Evolutionary conservation across 2,329 filamentous ascomycete genomes (phyloP).

Genomic region (Anthostomella pinea): DNA sequence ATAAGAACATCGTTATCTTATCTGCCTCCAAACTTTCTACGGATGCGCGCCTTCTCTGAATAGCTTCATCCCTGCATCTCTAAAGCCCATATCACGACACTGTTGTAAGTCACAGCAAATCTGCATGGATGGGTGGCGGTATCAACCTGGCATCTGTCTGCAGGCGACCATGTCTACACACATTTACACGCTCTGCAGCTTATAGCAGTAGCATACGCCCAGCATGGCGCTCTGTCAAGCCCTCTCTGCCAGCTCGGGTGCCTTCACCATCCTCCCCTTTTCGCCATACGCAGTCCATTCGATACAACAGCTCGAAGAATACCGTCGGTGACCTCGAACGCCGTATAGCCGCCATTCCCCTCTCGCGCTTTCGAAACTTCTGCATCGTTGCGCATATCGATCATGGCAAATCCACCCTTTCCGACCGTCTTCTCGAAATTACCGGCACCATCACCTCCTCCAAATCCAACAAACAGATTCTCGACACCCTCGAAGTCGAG

Average conservation of each 20-base stretch:
- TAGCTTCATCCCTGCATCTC: constrained; percentile 8
- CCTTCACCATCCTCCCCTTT: neutral
- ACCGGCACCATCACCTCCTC: constrained; percentile 89
- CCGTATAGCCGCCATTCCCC: constrained; percentile 71
- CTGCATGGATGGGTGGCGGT: constrained; percentile 33
- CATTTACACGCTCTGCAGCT: constrained; percentile 9
- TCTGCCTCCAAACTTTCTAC: constrained; percentile 2
- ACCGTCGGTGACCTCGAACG: constrained; percentile 44
- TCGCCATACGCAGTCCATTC: constrained; percentile 1
- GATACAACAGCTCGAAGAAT: constrained; percentile 28
- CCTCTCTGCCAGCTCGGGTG: too few relatives aligned
- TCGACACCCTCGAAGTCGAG: constrained; percentile 97
- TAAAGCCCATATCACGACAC: constrained; percentile 1
- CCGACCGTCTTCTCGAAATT: constrained; percentile 85
- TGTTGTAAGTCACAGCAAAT: constrained; percentile 12
- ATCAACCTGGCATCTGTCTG: constrained; percentile 22
- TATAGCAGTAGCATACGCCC: constrained; percentile 19
- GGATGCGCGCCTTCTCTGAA: constrained; percentile 4
- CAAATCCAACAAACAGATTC: constrained; percentile 82
- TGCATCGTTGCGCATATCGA: constrained; percentile 99
- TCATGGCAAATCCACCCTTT: constrained; percentile 96
- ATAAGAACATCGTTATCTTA: constrained; percentile 1
- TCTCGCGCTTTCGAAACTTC: constrained; percentile 85
- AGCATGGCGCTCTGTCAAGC: constrained; percentile 6
- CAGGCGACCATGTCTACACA: constrained; percentile 30